phyloP scores from a whole-genome alignment of 345 rosid species.

The Iberis pinnata region DNA sequence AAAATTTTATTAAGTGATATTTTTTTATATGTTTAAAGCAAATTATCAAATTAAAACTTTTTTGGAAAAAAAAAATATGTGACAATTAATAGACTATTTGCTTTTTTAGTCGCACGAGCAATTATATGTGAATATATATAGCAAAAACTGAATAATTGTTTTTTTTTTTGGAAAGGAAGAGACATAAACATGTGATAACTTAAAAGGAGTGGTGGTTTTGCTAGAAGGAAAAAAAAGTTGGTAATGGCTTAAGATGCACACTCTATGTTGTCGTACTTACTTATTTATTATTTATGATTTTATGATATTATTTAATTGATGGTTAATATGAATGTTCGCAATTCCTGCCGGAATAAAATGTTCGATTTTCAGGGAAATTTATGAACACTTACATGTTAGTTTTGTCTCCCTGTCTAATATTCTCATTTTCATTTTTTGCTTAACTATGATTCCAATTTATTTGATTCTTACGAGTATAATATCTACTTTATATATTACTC shows the following conservation, averaged over 20 bases:
- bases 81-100: no score
- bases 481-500: no score
- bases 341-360: slow-evolving; percentile 11
- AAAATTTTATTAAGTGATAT: no score
- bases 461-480: neutral
- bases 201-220: slow-evolving; percentile 15
- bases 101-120: no score
- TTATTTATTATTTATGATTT: neutral
- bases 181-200: slow-evolving; percentile 25
- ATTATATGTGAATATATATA: no score
- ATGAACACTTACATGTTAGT: slow-evolving; percentile 26
- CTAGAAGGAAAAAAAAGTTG: neutral
- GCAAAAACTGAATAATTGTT: neutral
- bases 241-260: slow-evolving; percentile 12
- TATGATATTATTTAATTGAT: slow-evolving; percentile 16
- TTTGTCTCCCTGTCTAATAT: slow-evolving; percentile 21
- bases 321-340: slow-evolving; percentile 20
- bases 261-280: neutral
- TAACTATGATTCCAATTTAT: neutral
- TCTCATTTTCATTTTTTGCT: slow-evolving; percentile 6
- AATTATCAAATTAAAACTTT: no score
- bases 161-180: slow-evolving; percentile 4
- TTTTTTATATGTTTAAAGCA: no score
- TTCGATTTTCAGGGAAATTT: slow-evolving; percentile 17
- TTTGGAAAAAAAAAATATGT: no score